Percentiles rank a stretch among this genome's conserved stretches.
phyloP scores from a whole-genome alignment of 208 protist species.

The Leishmania tropica region DNA sequence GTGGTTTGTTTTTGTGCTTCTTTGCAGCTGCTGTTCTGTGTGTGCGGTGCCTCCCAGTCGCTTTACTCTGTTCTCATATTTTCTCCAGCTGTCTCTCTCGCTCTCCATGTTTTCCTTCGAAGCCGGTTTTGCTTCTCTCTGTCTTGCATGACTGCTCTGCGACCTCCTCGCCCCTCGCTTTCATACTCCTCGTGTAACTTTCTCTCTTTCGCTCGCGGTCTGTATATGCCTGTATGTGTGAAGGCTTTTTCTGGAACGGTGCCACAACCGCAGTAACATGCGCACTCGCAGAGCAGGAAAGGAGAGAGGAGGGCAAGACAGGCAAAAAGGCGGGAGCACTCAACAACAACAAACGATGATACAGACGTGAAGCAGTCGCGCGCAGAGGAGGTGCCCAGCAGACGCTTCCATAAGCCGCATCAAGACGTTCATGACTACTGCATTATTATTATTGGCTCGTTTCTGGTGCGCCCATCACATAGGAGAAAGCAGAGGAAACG shows the following conservation, averaged over 20 bases:
- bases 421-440: no score
- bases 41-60: not conserved
- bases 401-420: no score
- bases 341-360: not conserved
- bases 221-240: not conserved
- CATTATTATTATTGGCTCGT: no score
- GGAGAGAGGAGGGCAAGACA: no score
- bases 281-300: not conserved
- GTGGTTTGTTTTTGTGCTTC: not conserved
- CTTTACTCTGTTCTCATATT: not conserved
- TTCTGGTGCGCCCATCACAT: no score
- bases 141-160: not conserved
- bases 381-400: no score
- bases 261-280: not conserved
- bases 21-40: not conserved
- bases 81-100: conserved; percentile 15
- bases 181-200: not conserved
- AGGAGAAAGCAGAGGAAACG: no score
- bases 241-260: not conserved
- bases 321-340: not conserved
- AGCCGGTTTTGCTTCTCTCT: not conserved
- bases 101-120: not conserved
- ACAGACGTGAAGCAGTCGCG: no score
- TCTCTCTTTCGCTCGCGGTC: not conserved
- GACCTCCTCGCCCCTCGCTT: not conserved